phyloP scores from a whole-genome alignment of 352 stramenopile genomes.

The Pythium sp. region DNA sequence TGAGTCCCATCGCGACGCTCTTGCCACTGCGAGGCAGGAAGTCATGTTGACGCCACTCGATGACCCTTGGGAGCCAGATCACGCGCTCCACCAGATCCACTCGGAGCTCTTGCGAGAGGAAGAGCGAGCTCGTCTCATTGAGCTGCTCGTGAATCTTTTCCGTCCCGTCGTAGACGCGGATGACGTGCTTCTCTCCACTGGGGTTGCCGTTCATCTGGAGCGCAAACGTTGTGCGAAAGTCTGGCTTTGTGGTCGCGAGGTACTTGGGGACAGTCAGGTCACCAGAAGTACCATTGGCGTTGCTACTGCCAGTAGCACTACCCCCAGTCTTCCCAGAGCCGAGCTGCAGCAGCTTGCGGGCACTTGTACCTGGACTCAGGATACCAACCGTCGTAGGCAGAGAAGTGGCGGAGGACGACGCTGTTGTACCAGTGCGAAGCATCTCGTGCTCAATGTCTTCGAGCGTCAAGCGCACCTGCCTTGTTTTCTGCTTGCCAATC shows the following conservation, averaged over 20 bases:
- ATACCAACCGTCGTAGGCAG: slow-evolving; percentile 17
- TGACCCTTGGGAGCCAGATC: slow-evolving; percentile 55
- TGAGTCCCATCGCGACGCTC: slow-evolving; percentile 11
- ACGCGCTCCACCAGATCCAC: slow-evolving; percentile 36
- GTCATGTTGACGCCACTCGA: slow-evolving; percentile 56
- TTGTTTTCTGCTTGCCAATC: slow-evolving; percentile 20
- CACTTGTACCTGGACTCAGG: slow-evolving; percentile 8
- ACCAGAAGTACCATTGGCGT: slow-evolving; percentile 5
- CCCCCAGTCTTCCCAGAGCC: slow-evolving; percentile 27
- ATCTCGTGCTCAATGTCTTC: slow-evolving; percentile 86
- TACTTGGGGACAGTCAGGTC: slow-evolving; percentile 23
- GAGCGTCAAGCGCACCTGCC: slow-evolving; percentile 51
- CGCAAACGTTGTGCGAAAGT: slow-evolving; percentile 86
- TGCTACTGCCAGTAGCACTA: slow-evolving; percentile 22
- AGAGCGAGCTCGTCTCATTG: slow-evolving; percentile 44
- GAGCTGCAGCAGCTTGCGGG: slow-evolving; percentile 20
- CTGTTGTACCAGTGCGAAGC: slow-evolving; percentile 37
- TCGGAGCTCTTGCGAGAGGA: slow-evolving; percentile 37
- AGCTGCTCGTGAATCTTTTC: slow-evolving; percentile 71
- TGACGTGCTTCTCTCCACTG: slow-evolving; percentile 20
- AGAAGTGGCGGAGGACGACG: slow-evolving; percentile 20
- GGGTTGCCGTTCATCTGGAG: slow-evolving; percentile 71
- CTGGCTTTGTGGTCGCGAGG: slow-evolving; percentile 35
- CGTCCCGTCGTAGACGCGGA: slow-evolving; percentile 68
- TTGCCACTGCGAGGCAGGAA: slow-evolving; percentile 17